Conservation (phyloP, 2,329 filamentous ascomycete genomes). For the Fusarium hostae region DNA sequence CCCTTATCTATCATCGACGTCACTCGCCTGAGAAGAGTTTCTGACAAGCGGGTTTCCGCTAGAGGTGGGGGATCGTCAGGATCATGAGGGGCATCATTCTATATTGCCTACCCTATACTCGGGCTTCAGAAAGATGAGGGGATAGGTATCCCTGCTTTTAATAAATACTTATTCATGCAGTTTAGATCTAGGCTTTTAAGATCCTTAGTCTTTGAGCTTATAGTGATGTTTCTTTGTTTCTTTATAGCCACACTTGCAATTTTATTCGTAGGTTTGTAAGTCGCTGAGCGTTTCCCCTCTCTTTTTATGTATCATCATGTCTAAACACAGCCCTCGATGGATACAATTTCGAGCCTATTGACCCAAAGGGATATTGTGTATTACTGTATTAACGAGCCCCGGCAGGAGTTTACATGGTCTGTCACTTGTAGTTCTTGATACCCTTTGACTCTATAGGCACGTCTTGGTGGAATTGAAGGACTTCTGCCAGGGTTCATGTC, state of each 20-base stretch:
- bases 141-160: neutral
- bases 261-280: too few relatives aligned
- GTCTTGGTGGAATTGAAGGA: neutral
- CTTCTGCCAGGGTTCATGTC: neutral
- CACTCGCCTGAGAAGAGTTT: slow-evolving; percentile 1
- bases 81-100: slow-evolving; percentile 28
- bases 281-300: neutral
- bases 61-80: slow-evolving; percentile 37
- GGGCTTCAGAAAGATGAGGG: too few relatives aligned
- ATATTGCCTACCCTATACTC: slow-evolving; percentile 18
- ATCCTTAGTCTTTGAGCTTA: neutral
- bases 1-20: slow-evolving; percentile 27
- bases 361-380: neutral
- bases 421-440: neutral
- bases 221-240: neutral
- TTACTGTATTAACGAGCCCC: neutral
- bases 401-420: too few relatives aligned
- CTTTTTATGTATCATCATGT: neutral
- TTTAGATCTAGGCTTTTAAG: neutral
- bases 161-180: neutral
- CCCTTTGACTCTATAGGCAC: neutral
- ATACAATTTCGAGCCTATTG: neutral
- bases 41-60: slow-evolving; percentile 2
- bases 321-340: neutral
- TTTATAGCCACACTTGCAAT: neutral